phyloP scores from a whole-genome alignment of 805 yeast species.

The Scheffersomyces lignosus region DNA sequence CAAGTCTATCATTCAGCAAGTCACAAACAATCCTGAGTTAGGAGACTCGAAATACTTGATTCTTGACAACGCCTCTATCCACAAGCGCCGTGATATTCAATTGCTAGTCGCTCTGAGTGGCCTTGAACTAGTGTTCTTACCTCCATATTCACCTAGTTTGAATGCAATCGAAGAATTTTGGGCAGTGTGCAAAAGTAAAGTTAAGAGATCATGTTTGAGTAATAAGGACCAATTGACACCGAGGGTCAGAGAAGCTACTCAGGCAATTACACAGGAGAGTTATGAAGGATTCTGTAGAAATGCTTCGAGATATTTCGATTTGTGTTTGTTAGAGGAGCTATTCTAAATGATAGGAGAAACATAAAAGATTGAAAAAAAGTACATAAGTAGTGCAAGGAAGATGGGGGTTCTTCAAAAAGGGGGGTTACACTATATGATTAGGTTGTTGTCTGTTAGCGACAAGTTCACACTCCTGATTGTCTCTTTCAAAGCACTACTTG shows the following conservation, averaged over 20 bases:
- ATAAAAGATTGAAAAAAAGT: background rate
- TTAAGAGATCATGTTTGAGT: background rate
- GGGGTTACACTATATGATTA: too few relatives aligned
- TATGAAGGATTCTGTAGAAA: background rate
- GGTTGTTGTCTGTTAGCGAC: too few relatives aligned
- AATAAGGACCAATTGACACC: background rate
- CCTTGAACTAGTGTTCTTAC: background rate
- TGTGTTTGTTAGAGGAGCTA: background rate
- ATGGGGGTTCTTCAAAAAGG: background rate
- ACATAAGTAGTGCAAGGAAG: background rate
- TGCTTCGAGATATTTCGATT: background rate
- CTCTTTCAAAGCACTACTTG: too few relatives aligned
- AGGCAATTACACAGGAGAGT: background rate
- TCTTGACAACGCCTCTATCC: background rate
- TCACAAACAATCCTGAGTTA: constrained; percentile 74
- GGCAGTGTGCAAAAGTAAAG: background rate
- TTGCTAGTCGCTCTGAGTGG: background rate
- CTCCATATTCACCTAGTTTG: background rate
- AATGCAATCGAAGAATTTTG: background rate
- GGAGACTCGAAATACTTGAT: constrained; percentile 49
- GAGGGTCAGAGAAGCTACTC: background rate
- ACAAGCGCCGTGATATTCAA: background rate
- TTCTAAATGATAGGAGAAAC: background rate
- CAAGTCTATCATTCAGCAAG: constrained; percentile 44
- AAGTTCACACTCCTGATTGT: too few relatives aligned